phyloP scores from a whole-genome alignment of 192 early-diverging fungal genomes.

The Mortierella claussenii region DNA sequence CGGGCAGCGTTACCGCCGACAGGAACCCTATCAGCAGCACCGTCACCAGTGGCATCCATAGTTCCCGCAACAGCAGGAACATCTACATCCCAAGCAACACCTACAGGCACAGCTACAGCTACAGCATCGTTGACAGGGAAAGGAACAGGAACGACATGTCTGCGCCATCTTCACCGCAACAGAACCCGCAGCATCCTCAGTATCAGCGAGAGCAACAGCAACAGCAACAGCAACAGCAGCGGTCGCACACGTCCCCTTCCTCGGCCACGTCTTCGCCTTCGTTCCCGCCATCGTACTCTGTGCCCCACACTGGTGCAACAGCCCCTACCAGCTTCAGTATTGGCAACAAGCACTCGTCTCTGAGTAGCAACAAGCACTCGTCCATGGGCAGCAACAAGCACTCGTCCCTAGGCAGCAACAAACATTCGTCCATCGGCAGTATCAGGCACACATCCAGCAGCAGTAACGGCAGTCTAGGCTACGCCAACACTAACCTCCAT shows the following conservation, averaged over 20 bases:
- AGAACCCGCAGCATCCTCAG: neutral
- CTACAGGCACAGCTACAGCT: neutral
- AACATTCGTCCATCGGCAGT: constrained; percentile 23
- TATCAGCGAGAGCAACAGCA: neutral
- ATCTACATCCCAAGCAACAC: neutral
- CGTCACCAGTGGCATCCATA: neutral
- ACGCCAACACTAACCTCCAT: constrained; percentile 15
- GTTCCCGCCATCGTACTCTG: neutral
- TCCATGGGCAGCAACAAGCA: constrained; percentile 18
- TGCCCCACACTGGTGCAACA: neutral
- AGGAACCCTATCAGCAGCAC: neutral
- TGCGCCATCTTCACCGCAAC: constrained; percentile 8
- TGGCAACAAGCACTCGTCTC: constrained; percentile 24
- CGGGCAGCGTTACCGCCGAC: neutral
- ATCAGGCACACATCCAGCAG: constrained; percentile 29
- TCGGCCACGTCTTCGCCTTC: constrained; percentile 2
- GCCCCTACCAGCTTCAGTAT: constrained; percentile 19
- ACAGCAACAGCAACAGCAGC: neutral
- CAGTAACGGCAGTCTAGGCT: constrained; percentile 28
- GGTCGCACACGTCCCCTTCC: neutral
- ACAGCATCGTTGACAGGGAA: neutral
- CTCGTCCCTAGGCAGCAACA: constrained; percentile 25
- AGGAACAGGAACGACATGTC: constrained; percentile 1
- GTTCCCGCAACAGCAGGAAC: neutral
- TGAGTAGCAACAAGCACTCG: constrained; percentile 14